phyloP scores from a whole-genome alignment of 108 stramenopile species.

The Nitzschia palea region DNA sequence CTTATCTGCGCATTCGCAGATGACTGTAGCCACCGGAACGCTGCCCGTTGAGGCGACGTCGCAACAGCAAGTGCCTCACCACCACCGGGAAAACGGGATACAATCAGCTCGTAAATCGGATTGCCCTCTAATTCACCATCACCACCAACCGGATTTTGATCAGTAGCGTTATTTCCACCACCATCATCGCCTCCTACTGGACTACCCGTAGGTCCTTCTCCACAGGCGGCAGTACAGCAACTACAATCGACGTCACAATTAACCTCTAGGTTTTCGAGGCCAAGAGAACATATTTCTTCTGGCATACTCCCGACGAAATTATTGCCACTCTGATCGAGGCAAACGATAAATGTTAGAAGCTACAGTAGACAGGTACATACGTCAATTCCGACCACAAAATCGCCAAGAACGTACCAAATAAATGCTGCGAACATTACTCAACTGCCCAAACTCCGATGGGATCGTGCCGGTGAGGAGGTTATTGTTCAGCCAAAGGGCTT shows the following conservation, averaged over 20 bases:
- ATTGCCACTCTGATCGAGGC: conserved; percentile 10
- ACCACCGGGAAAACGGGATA: conserved; percentile 1
- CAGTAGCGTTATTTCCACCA: neutral
- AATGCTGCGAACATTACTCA: conserved; percentile 6
- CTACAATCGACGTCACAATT: conserved; percentile 11
- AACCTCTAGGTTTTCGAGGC: conserved; percentile 2
- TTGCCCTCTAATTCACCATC: neutral
- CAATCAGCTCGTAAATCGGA: conserved; percentile 7
- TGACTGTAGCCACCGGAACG: conserved; percentile 17
- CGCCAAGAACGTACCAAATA: conserved; percentile 7
- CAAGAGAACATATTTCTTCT: conserved; percentile 6
- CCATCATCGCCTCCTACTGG: neutral
- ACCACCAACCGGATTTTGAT: neutral
- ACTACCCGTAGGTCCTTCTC: neutral
- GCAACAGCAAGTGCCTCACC: neutral
- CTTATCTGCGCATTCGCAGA: neutral
- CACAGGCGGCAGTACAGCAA: conserved; percentile 10
- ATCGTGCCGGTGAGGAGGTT: conserved; percentile 8
- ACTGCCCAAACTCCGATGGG: neutral
- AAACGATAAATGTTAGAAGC: neutral
- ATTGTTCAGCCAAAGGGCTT: conserved; percentile 1
- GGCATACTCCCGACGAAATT: conserved; percentile 1
- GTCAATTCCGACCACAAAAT: neutral
- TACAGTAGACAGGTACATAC: no score
- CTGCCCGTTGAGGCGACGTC: conserved; percentile 18